Base-by-base conservation (phyloP, 345 rosid genomes). In the Syzygium aromaticum region DNA sequence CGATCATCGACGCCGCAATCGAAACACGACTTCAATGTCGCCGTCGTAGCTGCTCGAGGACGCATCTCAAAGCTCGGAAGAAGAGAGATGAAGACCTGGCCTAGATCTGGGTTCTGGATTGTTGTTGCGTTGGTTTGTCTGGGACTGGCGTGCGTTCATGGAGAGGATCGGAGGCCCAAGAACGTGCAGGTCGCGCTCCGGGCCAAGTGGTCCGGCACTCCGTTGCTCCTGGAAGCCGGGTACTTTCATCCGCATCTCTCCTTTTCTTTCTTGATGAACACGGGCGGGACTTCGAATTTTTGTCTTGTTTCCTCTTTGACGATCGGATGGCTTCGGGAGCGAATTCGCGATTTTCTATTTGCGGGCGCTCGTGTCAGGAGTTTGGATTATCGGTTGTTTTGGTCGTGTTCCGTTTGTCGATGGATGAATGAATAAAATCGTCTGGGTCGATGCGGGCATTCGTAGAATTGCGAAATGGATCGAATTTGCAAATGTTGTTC, bases 131-230 rank as follows among this genome's bases (percentile, higher is more conserved):
- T 95, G 53, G 80, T 91, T 85, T 90, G 92, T 87, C 56, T 88
- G 89, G 90, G 64, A 33, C 27, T 84, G 87, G 88, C 84, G 95
- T 89, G 91, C 90, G 84, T 90, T 90, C 88, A 59, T 89, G 96
- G 93, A 46, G 93, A 93, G 88, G 92, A 80, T 90, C 97, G 94
- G 86, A 90, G 92, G 77, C 98, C 98, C 43, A 98, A 95, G 91
- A 98, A 95, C 90, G 98, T 98, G 77, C 95, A 98, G 92, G 97
- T 94, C 63, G 97, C 98, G 4, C 91, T 98, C 91, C 93, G 91
- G 61, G 98, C 98, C 33, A 98, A 95, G 90, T 96, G 98, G 99
- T 93, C 95, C 84, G 99, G 99, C 86, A 96, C 99, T 91, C 98
- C 99, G 19, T 88, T 98, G 90, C 95, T 98, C 88, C 91, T 98